These are phyloP conservation scores for Malassezia japonica DNA, from an alignment of 1,284 basidiomycete genomes.

Conservation along the genomic window DNA sequence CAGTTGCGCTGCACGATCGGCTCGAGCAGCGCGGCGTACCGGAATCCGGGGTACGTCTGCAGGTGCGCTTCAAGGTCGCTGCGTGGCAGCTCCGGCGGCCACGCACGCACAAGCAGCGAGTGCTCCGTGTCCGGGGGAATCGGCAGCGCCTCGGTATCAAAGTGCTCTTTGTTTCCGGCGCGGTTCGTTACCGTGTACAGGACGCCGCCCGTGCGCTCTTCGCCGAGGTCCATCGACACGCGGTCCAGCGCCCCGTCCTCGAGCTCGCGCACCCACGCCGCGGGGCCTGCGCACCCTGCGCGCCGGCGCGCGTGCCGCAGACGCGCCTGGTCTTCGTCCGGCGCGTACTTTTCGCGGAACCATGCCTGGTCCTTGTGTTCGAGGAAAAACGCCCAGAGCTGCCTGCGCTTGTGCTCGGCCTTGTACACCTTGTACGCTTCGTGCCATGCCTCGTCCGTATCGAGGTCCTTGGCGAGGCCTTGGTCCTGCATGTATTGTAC, in stretches of 20 bases:
- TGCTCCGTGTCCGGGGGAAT: slow-evolving; percentile 15
- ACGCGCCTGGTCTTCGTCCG: slow-evolving; percentile 18
- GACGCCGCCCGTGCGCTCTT: slow-evolving; percentile 2
- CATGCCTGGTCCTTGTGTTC: slow-evolving; percentile 29
- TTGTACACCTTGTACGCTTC: slow-evolving; percentile 29
- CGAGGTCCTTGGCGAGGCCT: background rate
- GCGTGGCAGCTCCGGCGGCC: slow-evolving; percentile 27
- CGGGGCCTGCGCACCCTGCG: background rate
- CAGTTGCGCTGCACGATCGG: slow-evolving; percentile 32
- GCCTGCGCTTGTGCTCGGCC: slow-evolving; percentile 25
- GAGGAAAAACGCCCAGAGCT: slow-evolving; percentile 32
- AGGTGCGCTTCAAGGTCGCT: slow-evolving; percentile 30
- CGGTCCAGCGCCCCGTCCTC: background rate
- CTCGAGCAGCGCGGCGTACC: slow-evolving; percentile 38
- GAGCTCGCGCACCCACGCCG: background rate
- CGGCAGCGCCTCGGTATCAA: slow-evolving; percentile 15
- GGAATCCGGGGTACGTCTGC: slow-evolving; percentile 27
- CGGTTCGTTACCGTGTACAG: slow-evolving; percentile 12
- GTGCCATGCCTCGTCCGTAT: background rate
- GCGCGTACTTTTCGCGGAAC: slow-evolving; percentile 40
- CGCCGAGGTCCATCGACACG: background rate
- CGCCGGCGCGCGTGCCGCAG: slow-evolving; percentile 21
- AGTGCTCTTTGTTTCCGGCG: slow-evolving; percentile 15
- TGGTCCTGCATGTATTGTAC: background rate
- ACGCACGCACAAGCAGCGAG: slow-evolving; percentile 32